Conservation (phyloP, 2,329 filamentous ascomycete species). For the Fusarium annulatum region DNA sequence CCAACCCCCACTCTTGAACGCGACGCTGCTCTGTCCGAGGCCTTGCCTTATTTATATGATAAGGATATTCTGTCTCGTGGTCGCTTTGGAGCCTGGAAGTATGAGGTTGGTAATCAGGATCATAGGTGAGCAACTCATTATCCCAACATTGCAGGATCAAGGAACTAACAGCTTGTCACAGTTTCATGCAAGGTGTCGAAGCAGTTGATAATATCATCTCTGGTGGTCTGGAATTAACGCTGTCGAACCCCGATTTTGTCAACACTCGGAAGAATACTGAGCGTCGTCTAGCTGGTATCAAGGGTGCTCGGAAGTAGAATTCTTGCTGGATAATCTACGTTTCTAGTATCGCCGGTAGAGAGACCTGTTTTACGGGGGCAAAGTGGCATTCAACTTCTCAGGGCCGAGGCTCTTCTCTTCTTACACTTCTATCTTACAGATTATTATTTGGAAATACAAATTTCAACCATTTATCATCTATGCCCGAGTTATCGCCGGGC, state of each 20-base stretch:
- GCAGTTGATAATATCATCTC: constrained; percentile 90
- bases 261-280: constrained; percentile 75
- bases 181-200: constrained; percentile 96
- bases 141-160: fast-evolving
- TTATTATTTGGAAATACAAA: not conserved
- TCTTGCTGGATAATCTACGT: fast-evolving
- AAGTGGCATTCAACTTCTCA: not conserved
- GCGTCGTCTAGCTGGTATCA: constrained; percentile 46
- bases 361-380: fast-evolving
- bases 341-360: fast-evolving
- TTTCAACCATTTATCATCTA: fast-evolving
- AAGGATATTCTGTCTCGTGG: constrained; percentile 95
- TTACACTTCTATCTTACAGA: not conserved
- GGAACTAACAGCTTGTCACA: constrained; percentile 52
- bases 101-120: constrained; percentile 97
- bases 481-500: fast-evolving
- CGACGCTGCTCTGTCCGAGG: constrained; percentile 90
- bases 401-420: fast-evolving
- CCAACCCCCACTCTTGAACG: constrained; percentile 95
- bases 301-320: not conserved
- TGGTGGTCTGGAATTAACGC: constrained; percentile 88
- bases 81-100: constrained; percentile 97
- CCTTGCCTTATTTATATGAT: constrained; percentile 90
- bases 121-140: constrained; percentile 56
- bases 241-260: constrained; percentile 97